These are phyloP conservation scores for Kurtzmaniella cleridarum DNA, from an alignment of 805 yeast species.

Conservation along the genomic window DNA sequence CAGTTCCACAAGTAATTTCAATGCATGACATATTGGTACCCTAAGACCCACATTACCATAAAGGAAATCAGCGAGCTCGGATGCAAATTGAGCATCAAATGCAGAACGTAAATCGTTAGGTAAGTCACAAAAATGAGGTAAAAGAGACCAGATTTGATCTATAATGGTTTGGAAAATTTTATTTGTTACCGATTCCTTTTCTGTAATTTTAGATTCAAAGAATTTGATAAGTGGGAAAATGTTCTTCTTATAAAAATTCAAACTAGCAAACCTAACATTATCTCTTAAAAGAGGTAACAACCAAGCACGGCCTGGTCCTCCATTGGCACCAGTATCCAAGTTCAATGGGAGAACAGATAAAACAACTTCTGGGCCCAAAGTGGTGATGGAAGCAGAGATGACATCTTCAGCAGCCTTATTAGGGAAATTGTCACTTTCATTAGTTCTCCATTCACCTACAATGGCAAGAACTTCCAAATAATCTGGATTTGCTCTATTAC, in stretches of 20 bases:
- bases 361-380: constrained; percentile 84
- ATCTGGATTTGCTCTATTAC: constrained; percentile 65
- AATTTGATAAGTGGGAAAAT: constrained; percentile 61
- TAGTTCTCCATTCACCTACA: constrained; percentile 83
- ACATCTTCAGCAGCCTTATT: constrained; percentile 76
- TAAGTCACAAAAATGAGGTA: constrained; percentile 84
- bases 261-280: constrained; percentile 64
- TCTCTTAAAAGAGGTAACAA: constrained; percentile 86
- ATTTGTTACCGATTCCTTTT: constrained; percentile 44
- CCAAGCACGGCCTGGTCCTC: constrained; percentile 90
- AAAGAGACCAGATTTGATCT: constrained; percentile 87
- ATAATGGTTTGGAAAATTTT: constrained; percentile 81
- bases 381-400: constrained; percentile 69
- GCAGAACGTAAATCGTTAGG: constrained; percentile 66
- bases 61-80: constrained; percentile 63
- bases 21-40: constrained; percentile 75
- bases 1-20: constrained; percentile 73
- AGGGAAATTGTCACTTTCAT: constrained; percentile 64
- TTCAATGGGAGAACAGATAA: constrained; percentile 74
- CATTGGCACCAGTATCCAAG: constrained; percentile 47
- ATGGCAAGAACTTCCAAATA: constrained; percentile 59
- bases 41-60: constrained; percentile 74
- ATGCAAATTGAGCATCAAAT: constrained; percentile 75
- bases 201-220: constrained; percentile 47
- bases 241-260: constrained; percentile 56